Conservation (phyloP, 805 yeast species). For the Candida nanaspora region DNA sequence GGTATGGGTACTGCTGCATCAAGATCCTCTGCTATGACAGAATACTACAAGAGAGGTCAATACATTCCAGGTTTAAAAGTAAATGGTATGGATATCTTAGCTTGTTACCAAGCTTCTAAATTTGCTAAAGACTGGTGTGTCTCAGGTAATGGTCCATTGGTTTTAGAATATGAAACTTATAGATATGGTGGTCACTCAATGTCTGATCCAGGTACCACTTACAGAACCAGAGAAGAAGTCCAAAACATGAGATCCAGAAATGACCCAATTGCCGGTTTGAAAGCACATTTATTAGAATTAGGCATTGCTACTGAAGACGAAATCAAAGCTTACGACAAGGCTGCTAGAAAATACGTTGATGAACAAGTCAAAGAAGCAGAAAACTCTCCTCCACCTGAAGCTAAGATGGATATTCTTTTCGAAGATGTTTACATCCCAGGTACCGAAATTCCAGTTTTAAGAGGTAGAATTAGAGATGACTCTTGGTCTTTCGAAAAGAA, state of each 20-base stretch:
- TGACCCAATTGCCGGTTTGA: constrained; percentile 96
- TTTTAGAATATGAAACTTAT: constrained; percentile 95
- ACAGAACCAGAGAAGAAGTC: constrained; percentile 99
- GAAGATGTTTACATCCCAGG: constrained; percentile 97
- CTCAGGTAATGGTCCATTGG: constrained; percentile 92
- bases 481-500: constrained; percentile 55
- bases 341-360: constrained; percentile 91
- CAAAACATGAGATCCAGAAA: constrained; percentile 98
- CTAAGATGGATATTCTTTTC: constrained; percentile 87
- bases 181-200: constrained; percentile 99
- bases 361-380: constrained; percentile 93
- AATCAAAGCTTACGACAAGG: constrained; percentile 90
- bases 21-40: constrained; percentile 94
- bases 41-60: constrained; percentile 98
- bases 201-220: constrained; percentile 99
- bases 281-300: constrained; percentile 75
- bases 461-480: constrained; percentile 96
- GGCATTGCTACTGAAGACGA: constrained; percentile 90
- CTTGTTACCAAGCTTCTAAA: constrained; percentile 91
- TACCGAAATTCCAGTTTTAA: constrained; percentile 80
- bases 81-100: constrained; percentile 97
- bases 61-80: constrained; percentile 98
- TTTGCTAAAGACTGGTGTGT: constrained; percentile 96
- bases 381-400: constrained; percentile 91
- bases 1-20: constrained; percentile 99